Evolutionary conservation across 208 protist genomes (phyloP).

Genomic region (Crithidia brevicula): DNA sequence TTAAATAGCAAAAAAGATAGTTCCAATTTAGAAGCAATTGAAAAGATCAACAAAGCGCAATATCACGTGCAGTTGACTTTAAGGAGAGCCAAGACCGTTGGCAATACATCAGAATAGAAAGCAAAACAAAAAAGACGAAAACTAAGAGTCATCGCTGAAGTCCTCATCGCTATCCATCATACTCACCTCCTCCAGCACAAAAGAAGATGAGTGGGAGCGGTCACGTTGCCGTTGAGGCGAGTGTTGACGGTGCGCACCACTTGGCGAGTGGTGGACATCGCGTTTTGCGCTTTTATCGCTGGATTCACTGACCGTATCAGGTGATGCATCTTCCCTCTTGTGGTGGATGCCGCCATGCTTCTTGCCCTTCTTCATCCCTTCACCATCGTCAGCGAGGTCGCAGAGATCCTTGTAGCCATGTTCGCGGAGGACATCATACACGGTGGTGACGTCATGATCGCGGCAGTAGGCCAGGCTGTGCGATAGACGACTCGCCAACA

Average conservation of each 20-base stretch:
- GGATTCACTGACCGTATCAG: not conserved
- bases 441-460: not conserved
- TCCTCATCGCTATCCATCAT: conserved; percentile 11
- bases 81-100: not conserved
- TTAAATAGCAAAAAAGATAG: not conserved
- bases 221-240: not conserved
- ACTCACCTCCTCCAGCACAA: conserved; percentile 8
- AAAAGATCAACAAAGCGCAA: not conserved
- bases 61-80: no score
- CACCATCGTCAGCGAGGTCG: not conserved
- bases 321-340: not conserved
- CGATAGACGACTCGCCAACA: not conserved
- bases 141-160: not conserved
- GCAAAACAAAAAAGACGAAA: not conserved
- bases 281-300: not conserved
- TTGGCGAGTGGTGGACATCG: not conserved
- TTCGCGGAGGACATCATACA: not conserved
- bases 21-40: not conserved
- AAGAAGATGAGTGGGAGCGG: not conserved
- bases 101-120: not conserved
- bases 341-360: not conserved
- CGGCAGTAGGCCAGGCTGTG: conserved; percentile 15
- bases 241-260: not conserved
- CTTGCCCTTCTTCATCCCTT: not conserved
- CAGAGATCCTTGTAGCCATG: not conserved